Conservation (phyloP, 371 early-diverging fungal species). For the Rhizopus sp. region DNA sequence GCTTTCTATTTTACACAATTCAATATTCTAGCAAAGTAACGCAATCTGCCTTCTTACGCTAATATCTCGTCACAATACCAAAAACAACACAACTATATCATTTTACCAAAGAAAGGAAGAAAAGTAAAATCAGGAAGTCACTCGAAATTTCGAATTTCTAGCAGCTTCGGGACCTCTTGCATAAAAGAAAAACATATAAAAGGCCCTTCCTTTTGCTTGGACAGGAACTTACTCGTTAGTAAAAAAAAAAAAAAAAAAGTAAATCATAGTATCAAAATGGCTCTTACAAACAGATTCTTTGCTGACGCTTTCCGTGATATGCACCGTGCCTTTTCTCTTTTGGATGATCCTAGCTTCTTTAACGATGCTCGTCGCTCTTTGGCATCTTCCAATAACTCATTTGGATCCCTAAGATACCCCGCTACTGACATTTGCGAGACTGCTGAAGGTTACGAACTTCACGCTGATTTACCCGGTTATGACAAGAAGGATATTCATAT, state of each 20-base stretch:
- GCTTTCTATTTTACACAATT: no score
- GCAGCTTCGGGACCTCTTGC: no score
- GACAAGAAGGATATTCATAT: constrained; percentile 28
- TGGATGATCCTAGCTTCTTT: constrained; percentile 36
- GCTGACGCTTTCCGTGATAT: constrained; percentile 38
- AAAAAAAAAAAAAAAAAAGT: constrained; percentile 23
- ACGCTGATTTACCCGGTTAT: constrained; percentile 30
- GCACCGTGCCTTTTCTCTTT: constrained; percentile 32
- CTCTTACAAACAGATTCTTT: constrained; percentile 33
- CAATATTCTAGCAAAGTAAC: no score
- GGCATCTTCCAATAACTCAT: background rate
- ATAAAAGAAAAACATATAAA: no score
- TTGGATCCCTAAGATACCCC: constrained; percentile 10
- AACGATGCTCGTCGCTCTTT: constrained; percentile 20
- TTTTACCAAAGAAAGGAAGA: no score
- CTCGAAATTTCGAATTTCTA: no score
- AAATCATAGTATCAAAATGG: constrained; percentile 19
- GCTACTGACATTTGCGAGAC: constrained; percentile 27
- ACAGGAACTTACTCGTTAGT: no score
- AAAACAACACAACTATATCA: no score
- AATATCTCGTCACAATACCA: no score
- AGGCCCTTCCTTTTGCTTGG: no score
- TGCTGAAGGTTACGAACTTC: constrained; percentile 20
- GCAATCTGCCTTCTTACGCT: no score
- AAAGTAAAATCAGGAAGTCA: no score